Evolutionary conservation across 192 early-diverging fungal genomes (phyloP).

Genomic region (Gaertneriomyces sp.): DNA sequence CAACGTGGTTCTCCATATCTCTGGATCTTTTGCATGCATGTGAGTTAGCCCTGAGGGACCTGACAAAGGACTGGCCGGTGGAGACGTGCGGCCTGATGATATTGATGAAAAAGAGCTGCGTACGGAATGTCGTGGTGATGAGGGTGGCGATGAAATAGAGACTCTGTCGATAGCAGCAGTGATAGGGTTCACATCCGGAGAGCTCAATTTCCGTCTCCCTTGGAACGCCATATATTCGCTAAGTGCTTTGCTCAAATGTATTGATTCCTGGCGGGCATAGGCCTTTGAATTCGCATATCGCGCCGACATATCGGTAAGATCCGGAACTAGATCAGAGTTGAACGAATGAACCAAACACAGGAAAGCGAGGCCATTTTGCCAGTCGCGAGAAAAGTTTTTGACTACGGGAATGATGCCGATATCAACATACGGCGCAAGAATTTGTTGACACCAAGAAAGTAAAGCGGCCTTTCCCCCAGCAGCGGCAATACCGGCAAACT

Average conservation of each 20-base stretch:
- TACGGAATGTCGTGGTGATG: neutral
- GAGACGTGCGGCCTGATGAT: neutral
- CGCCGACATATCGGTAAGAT: conserved; percentile 10
- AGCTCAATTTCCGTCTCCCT: neutral
- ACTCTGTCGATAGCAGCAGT: neutral
- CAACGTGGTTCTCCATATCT: conserved; percentile 24
- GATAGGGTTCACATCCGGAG: conserved; percentile 3
- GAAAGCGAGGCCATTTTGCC: conserved; percentile 33
- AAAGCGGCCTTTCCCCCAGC: conserved; percentile 21
- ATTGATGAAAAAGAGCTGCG: neutral
- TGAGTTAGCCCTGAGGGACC: neutral
- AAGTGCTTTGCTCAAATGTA: neutral
- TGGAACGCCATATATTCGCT: neutral
- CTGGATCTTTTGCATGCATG: conserved; percentile 16
- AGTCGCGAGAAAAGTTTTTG: conserved; percentile 25
- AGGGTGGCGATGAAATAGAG: neutral
- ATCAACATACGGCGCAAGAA: conserved; percentile 30
- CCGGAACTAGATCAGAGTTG: conserved; percentile 18
- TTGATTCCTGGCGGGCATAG: neutral
- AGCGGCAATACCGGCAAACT: neutral
- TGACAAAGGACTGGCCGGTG: neutral
- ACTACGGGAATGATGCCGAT: conserved; percentile 19
- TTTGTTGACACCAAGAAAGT: conserved; percentile 29
- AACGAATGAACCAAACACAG: conserved; percentile 26
- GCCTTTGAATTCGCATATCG: neutral